Percentiles rank a stretch among this genome's conserved stretches.
These are phyloP conservation scores for Spizellomyces sp. DNA, from an alignment of 192 early-diverging fungal species.

Conservation along the genomic window DNA sequence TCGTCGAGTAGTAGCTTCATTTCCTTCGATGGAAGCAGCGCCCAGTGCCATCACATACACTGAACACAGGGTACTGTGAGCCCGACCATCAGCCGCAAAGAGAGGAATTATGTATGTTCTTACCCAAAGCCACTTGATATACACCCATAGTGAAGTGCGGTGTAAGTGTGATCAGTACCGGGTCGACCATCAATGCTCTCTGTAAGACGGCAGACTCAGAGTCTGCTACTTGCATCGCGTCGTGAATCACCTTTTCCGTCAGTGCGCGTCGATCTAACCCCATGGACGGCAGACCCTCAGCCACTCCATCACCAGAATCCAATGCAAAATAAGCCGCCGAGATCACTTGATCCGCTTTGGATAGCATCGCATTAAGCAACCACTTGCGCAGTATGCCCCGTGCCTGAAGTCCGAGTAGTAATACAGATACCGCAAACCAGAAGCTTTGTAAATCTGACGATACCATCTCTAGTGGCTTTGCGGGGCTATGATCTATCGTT, in stretches of 20 bases:
- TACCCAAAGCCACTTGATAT: constrained; percentile 20
- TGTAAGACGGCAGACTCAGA: constrained; percentile 1
- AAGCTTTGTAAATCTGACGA: neutral
- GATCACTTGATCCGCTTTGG: constrained; percentile 8
- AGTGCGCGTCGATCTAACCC: neutral
- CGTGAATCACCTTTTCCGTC: constrained; percentile 1
- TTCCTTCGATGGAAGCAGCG: neutral
- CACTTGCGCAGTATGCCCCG: constrained; percentile 20
- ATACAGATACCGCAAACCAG: constrained; percentile 15
- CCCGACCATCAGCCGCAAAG: neutral
- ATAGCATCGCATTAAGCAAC: constrained; percentile 9
- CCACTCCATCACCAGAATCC: neutral
- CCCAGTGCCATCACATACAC: constrained; percentile 20
- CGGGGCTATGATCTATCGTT: neutral
- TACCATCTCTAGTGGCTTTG: neutral
- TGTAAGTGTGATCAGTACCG: neutral
- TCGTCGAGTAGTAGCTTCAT: constrained; percentile 2
- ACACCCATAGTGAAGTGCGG: constrained; percentile 18
- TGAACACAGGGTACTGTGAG: neutral
- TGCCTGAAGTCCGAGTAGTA: constrained; percentile 12
- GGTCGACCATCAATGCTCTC: neutral
- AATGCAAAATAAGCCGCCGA: constrained; percentile 17
- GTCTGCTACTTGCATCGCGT: constrained; percentile 20
- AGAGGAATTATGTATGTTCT: neutral
- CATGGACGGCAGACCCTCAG: neutral